These are phyloP conservation scores for Talaromyces rugulosus DNA, from an alignment of 2,329 filamentous ascomycete genomes.

Conservation along the genomic window DNA sequence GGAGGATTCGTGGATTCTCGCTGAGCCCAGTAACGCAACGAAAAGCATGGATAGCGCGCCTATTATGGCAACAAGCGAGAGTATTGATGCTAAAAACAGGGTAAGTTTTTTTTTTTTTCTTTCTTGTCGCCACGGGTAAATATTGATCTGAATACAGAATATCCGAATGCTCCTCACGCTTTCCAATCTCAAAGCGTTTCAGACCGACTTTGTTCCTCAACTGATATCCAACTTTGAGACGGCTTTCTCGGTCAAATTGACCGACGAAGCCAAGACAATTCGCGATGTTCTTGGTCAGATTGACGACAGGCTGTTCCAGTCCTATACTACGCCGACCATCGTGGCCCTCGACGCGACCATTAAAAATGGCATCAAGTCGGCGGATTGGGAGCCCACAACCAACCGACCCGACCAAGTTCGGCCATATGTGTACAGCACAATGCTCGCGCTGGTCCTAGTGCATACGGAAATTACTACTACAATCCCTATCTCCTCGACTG, in stretches of 20 bases:
- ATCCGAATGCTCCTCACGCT: conserved; percentile 91
- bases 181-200: conserved; percentile 82
- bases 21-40: conserved; percentile 30
- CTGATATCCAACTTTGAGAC: conserved; percentile 93
- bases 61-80: conserved; percentile 44
- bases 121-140: conserved; percentile 13
- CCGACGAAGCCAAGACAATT: conserved; percentile 88
- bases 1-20: conserved; percentile 50
- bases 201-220: conserved; percentile 75
- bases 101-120: conserved; percentile 33
- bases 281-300: conserved; percentile 87
- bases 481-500: conserved; percentile 63
- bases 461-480: conserved; percentile 87
- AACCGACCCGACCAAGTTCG: conserved; percentile 66
- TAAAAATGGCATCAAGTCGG: conserved; percentile 64
- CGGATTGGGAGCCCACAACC: conserved; percentile 64
- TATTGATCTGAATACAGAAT: conserved; percentile 52
- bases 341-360: conserved; percentile 67
- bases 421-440: conserved; percentile 83
- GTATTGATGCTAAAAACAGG: conserved; percentile 51
- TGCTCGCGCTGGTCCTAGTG: conserved; percentile 81
- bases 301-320: conserved; percentile 83
- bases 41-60: conserved; percentile 30
- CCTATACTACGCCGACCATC: conserved; percentile 78
- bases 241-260: conserved; percentile 88